These are phyloP conservation scores for Mortierella sp. DNA, from an alignment of 371 early-diverging fungal genomes.

Conservation along the genomic window DNA sequence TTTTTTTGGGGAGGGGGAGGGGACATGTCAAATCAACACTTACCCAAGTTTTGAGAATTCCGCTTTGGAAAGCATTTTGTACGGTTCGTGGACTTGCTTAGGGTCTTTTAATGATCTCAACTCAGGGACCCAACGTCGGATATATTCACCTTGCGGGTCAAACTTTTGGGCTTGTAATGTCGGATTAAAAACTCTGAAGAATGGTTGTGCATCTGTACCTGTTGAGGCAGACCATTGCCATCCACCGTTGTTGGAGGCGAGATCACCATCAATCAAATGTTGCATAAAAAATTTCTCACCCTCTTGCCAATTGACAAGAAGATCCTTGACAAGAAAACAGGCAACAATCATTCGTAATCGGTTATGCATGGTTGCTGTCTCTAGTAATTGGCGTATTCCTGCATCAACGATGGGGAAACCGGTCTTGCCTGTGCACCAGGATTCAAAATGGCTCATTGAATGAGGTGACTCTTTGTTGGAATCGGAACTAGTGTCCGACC, in stretches of 20 bases:
- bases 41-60: conserved; percentile 56
- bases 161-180: conserved; percentile 55
- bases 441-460: conserved; percentile 41
- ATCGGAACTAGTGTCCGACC: conserved; percentile 37
- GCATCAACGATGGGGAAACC: conserved; percentile 82
- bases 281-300: conserved; percentile 72
- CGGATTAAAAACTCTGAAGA: conserved; percentile 78
- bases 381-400: conserved; percentile 66
- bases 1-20: not conserved
- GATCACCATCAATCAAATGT: conserved; percentile 74
- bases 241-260: conserved; percentile 77
- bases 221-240: conserved; percentile 81
- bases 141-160: conserved; percentile 65
- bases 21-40: conserved; percentile 2
- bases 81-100: conserved; percentile 57
- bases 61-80: conserved; percentile 19
- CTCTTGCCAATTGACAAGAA: conserved; percentile 71
- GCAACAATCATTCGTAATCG: conserved; percentile 72
- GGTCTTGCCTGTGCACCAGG: conserved; percentile 72
- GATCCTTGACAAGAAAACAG: conserved; percentile 74
- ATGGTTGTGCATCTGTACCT: conserved; percentile 76
- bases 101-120: conserved; percentile 30
- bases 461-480: conserved; percentile 3
- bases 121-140: conserved; percentile 61
- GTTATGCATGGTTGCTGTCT: conserved; percentile 75